Evolutionary conservation across 352 stramenopile species (phyloP), one percentile per base, ranked within the genome.

Genomic region (Phytophthora syringae): DNA sequence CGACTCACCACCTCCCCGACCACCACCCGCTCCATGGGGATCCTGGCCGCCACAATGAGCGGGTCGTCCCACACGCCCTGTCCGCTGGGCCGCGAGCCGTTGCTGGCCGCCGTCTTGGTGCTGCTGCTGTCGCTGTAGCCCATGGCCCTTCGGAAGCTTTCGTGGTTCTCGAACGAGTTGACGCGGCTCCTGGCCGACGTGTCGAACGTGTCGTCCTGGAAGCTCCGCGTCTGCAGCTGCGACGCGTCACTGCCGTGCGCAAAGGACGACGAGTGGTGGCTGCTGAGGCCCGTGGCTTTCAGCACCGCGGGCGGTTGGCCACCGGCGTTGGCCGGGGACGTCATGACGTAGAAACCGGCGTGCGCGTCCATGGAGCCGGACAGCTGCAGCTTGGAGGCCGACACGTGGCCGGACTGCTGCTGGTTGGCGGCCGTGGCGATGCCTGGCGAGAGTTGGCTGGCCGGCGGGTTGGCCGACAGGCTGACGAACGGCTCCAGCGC

Each of bases 51-150:
- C 1, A 87, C 64, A 52, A 90, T 79, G 12, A 65, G 65, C 0
- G 75, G 75, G 36, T 90, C 73, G 0, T 76, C 65, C 81, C 81
- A 90, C 5, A 86, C n/a, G 9, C 67, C 25, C 36, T 65, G 49
- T 28, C 62, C 47, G 37, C 60, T 64, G 36, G 64, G 47, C 66
- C 70, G 54, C 52, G 64, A n/a, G 42, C 65, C 69, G 45, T 71
- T 72, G 34, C 43, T 72, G 22, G 64, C 66, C 32, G 43, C 47
- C 15, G 58, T 72, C 21, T 10, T 50, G 0, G 45, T 27, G 34
- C 48, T 52, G 54, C 60, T 52, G 50, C 51, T 76, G 52, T 76
- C 53, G 39, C 51, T 63, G 50, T 66, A 58, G n/a, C 61, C 50
- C 69, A 74, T 67, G 4, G 61, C 56, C 7, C 64, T 39, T 12